Conservation (phyloP, 2,329 filamentous ascomycete species). For the Colletotrichum zoysiae region DNA sequence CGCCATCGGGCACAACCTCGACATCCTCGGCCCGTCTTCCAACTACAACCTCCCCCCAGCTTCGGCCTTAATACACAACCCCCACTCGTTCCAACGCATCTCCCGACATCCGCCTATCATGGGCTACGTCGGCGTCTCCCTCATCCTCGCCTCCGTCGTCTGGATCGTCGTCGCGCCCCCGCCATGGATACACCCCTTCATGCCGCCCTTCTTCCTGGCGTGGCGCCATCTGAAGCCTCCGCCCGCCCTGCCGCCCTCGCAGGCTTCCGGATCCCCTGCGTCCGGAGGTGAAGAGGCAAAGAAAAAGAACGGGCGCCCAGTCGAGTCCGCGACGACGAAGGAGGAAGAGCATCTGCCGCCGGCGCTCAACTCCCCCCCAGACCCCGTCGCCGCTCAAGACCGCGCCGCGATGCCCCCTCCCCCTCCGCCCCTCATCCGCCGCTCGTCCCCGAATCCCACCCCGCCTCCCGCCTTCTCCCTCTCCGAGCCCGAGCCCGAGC, state of each 20-base stretch:
- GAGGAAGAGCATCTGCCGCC: neutral
- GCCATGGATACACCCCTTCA: conserved; percentile 60
- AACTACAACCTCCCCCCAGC: too few relatives aligned
- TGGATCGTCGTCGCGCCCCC: conserved; percentile 68
- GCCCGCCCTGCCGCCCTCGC: conserved; percentile 6
- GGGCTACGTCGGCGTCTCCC: conserved; percentile 71
- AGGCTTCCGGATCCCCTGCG: conserved; percentile 21
- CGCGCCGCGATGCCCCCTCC: conserved; percentile 53
- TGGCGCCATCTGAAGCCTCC: conserved; percentile 19
- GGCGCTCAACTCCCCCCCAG: conserved; percentile 22
- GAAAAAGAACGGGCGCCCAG: neutral
- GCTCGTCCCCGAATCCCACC: conserved; percentile 22
- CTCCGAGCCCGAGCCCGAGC: conserved; percentile 50
- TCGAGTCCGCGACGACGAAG: neutral
- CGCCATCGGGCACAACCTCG: neutral
- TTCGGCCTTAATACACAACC: neutral
- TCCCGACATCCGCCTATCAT: conserved; percentile 51
- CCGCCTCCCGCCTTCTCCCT: neutral
- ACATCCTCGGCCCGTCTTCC: neutral
- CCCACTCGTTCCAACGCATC: neutral
- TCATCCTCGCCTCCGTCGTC: conserved; percentile 71
- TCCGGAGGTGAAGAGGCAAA: conserved; percentile 27
- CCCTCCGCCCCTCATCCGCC: conserved; percentile 41
- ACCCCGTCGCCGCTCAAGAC: conserved; percentile 43
- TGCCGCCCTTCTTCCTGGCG: conserved; percentile 55